Base-by-base conservation (phyloP, 2,329 filamentous ascomycete species). In the Apiospora malaysiana region DNA sequence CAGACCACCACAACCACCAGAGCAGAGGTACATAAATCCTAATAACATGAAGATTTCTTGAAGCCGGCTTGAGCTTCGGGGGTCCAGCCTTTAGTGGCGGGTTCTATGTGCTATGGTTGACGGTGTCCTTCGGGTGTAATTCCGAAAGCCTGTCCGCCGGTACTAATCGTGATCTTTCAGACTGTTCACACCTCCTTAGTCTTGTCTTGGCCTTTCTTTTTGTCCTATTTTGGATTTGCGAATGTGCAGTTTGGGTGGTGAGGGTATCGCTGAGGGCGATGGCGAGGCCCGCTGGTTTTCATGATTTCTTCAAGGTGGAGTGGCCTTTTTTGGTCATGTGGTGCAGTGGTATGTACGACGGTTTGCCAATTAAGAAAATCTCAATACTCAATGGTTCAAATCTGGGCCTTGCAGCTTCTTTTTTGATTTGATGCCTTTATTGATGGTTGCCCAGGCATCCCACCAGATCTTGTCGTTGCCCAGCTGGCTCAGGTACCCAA, bases 161-260 rank as follows among this genome's bases (percentile, higher is more conserved):
- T 43, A 25, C 40, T 67, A 67, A 67, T 46, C 40, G 65, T 67
- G 43, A 27, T 67, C 65, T 67, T 67, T 14, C 65, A 67, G 21
- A 67, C 65, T 67, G 65, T 43, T 67, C 43, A 45, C 65, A 67
- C 25, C 23, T 46, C 25, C 65, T 27, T 27, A 27, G 65, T 2
- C 42, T 4, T 43, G 40, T 46, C 40, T 18, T 67, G 65, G 65
- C 65, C 65, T 46, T 21, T 25, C n/a, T 46, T 67, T 67, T 66
- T 67, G 25, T 18, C 10, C 1, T 18, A 18, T 10, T 67, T 46
- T 27, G 4, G 12, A 42, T 9, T 9, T 18, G 12, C 27, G 0
- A 45, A n/a, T 12, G 12, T 23, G 25, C 8, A 16, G 40, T 32
- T n/a, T 18, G n/a, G 1, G 27, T 27, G 65, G 40, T 18, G 40